Percentiles rank a stretch among this genome's conserved stretches.
Evolutionary conservation across 768 basidiomycete genomes (phyloP).

Genomic region (Termitomyces sp.): DNA sequence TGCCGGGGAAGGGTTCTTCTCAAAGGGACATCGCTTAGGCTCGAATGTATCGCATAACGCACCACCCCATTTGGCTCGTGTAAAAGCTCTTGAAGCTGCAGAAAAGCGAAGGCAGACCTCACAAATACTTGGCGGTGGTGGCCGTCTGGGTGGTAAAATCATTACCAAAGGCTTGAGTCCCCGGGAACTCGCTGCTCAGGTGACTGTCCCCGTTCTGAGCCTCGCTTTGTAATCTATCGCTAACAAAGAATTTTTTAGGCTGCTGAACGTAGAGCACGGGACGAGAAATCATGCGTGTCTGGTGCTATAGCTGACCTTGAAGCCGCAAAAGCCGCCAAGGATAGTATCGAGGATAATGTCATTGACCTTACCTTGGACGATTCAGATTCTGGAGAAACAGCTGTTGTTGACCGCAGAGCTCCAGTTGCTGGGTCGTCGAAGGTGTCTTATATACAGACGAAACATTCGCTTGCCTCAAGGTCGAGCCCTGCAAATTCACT

Average conservation of each 20-base stretch:
- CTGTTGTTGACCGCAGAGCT: slow-evolving; percentile 16
- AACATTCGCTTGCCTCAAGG: slow-evolving; percentile 5
- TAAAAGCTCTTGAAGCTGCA: slow-evolving; percentile 72
- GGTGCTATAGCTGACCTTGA: slow-evolving; percentile 52
- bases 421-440: slow-evolving; percentile 19
- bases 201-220: slow-evolving; percentile 16
- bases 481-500: not conserved
- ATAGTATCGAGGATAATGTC: slow-evolving; percentile 55
- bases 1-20: slow-evolving; percentile 86
- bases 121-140: slow-evolving; percentile 42
- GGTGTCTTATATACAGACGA: slow-evolving; percentile 9
- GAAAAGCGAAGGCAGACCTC: slow-evolving; percentile 58
- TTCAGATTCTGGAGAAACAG: slow-evolving; percentile 29
- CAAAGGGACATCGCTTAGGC: slow-evolving; percentile 70
- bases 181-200: slow-evolving; percentile 69
- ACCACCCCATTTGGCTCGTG: slow-evolving; percentile 56
- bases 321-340: slow-evolving; percentile 61
- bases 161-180: slow-evolving; percentile 42
- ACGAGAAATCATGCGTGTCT: slow-evolving; percentile 72
- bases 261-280: slow-evolving; percentile 70
- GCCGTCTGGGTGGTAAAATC: slow-evolving; percentile 48
- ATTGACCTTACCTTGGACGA: slow-evolving; percentile 53
- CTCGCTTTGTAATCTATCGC: not conserved
- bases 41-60: slow-evolving; percentile 59
- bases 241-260: slow-evolving; percentile 44